Evolutionary conservation across 1,284 basidiomycete genomes (phyloP), one percentile per base, ranked within the genome.

Genomic region (Ceratobasidium sp.): DNA sequence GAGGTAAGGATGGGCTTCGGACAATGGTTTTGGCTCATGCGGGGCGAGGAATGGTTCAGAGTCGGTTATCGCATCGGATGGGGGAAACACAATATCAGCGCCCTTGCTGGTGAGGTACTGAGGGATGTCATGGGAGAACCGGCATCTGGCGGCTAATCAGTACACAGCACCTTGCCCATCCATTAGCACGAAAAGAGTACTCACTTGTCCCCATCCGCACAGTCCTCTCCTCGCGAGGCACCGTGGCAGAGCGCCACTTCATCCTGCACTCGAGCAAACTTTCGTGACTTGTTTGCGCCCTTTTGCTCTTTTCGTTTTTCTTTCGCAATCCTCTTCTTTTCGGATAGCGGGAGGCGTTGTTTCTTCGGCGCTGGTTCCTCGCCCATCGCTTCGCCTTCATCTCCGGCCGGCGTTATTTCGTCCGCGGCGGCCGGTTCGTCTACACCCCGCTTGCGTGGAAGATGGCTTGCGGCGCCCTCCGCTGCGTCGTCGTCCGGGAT

Each of bases 91-190:
- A 26, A 97, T 84, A 79, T 98, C 96, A 61, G 79, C 82, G 0
- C 90, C 87, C 82, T 98, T 98, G 0, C 85, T 85, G 18, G 85
- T 84, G 43, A 98, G 87, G 81, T 98, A 98, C 2, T 83, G 85
- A 1, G 84, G 77, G 74, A 96, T 84, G 77, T 95, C 91, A 80
- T 98, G 97, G 2, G 88, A 90, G 79, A 88, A 92, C 43, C 90
- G 88, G 79, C 96, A 98, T 72, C 91, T 93, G 75, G 7, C n/a
- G 23, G 46, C 49, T 61, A 23, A 43, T 41, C 1, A 72, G 54
- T 32, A 47, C 59, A 46, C 44, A 11, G 32, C 46, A 13, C 75
- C n/a, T 57, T 43, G 75, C 69, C 18, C 9, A 44, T 23, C 41
- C 5, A 41, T 30, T 18, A n/a, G 32, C 55, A 8, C 32, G 13